Percentiles rank a stretch among this genome's conserved stretches.
Conservation (phyloP, 1,284 basidiomycete genomes). For the Puccinia hordei region DNA sequence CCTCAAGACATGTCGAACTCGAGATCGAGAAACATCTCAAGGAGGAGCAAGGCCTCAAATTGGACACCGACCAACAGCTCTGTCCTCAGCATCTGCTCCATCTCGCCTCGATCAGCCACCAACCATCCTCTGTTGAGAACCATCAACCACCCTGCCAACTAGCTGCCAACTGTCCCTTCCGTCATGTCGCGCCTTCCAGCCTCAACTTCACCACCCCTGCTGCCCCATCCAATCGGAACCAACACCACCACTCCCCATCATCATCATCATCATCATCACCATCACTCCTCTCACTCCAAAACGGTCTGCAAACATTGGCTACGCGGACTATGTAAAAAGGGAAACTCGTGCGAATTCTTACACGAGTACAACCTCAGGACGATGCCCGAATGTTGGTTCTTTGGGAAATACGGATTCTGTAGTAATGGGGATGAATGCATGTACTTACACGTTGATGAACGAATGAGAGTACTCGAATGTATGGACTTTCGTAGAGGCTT, state of each 20-base stretch:
- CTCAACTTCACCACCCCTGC: slow-evolving; percentile 85
- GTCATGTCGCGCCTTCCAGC: slow-evolving; percentile 81
- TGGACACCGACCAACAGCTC: slow-evolving; percentile 66
- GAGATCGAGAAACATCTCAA: slow-evolving; percentile 81
- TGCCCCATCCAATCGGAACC: slow-evolving; percentile 59
- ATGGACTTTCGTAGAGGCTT: slow-evolving; percentile 95
- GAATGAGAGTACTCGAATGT: slow-evolving; percentile 76
- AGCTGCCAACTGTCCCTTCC: slow-evolving; percentile 81
- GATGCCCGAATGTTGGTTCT: slow-evolving; percentile 99
- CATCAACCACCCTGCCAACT: slow-evolving; percentile 73
- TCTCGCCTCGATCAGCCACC: background rate
- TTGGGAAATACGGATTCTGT: slow-evolving; percentile 95
- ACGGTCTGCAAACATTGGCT: slow-evolving; percentile 98
- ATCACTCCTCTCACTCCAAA: slow-evolving; percentile 64
- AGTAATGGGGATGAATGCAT: slow-evolving; percentile 97
- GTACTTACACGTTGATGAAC: slow-evolving; percentile 94
- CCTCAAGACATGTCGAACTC: slow-evolving; percentile 90
- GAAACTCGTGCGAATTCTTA: slow-evolving; percentile 95
- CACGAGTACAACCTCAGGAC: slow-evolving; percentile 97
- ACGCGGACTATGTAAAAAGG: slow-evolving; percentile 96
- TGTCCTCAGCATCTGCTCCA: slow-evolving; percentile 48
- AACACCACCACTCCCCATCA: slow-evolving; percentile 72
- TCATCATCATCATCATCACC: slow-evolving; percentile 71
- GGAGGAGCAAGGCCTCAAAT: slow-evolving; percentile 77
- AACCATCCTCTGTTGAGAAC: slow-evolving; percentile 6